Percentiles rank a stretch among this genome's conserved stretches.
Conservation (phyloP, 805 yeast genomes). For the Blastobotrys attinorum region DNA sequence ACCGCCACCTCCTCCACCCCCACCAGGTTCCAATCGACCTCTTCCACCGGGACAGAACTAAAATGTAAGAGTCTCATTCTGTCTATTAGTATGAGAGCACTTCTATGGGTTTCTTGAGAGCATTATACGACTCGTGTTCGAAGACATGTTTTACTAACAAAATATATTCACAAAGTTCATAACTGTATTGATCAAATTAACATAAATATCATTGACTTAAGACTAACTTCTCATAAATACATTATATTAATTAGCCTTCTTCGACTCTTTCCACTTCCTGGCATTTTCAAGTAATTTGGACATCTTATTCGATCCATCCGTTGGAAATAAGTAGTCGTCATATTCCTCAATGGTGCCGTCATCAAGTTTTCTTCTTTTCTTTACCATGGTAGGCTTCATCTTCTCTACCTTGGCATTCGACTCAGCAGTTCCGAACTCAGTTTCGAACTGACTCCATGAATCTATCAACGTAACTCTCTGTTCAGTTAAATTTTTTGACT, state of each 20-base stretch:
- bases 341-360: conserved; percentile 48
- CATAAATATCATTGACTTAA: too few relatives aligned
- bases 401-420: conserved; percentile 31
- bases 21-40: too few relatives aligned
- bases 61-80: too few relatives aligned
- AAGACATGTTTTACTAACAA: conserved; percentile 1
- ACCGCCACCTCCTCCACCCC: conserved; percentile 4
- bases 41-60: too few relatives aligned
- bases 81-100: too few relatives aligned
- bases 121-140: too few relatives aligned
- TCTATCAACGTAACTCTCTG: conserved; percentile 49
- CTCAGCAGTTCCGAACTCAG: conserved; percentile 45
- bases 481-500: conserved; percentile 29
- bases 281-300: conserved; percentile 40
- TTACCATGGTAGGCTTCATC: conserved; percentile 49
- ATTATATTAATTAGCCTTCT: too few relatives aligned
- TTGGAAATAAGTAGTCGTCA: conserved; percentile 60
- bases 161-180: not conserved
- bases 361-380: conserved; percentile 33
- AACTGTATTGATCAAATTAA: too few relatives aligned
- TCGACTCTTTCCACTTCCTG: conserved; percentile 41
- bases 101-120: too few relatives aligned
- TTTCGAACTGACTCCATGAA: conserved; percentile 59
- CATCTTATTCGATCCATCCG: conserved; percentile 36
- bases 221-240: too few relatives aligned